Base-by-base conservation (phyloP, 2,329 filamentous ascomycete species). In the Xylariales sp. region DNA sequence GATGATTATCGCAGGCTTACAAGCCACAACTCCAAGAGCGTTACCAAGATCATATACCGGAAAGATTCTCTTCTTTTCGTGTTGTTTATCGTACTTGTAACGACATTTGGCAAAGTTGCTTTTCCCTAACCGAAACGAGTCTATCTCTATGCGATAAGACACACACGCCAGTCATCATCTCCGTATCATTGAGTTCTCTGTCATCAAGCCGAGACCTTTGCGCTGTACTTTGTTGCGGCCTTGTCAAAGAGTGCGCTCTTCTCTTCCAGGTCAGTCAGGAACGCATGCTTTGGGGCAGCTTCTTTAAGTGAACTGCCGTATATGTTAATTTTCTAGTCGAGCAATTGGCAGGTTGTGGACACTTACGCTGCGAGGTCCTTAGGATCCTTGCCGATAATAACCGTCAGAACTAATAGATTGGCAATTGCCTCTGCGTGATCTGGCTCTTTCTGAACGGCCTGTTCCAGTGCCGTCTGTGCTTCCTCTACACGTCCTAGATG, bases 221-320 rank as follows among this genome's bases (percentile, higher is more conserved):
- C 78, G 51, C 80, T 83, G 65, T 93, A 97, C 68, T 95, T 97
- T 19, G 79, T 73, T 15, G 86, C 87, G 10, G 90, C 90, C 55
- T 82, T 82, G 62, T 95, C 88, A 59, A 97, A 97, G 44, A 89
- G 66, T n/a, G 74, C 77, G 62, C 81, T 88, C 82, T 95, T 97
- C 66, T 88, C 87, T 56, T 81, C 74, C 53, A 95, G 66, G 53
- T 95, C 90, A 29, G 65, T 61, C 43, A 96, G 62, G 47, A 93
- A 71, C 24, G 78, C 68, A 63, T 96, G 89, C 40, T 82, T 66
- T 19, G 83, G 76, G 40, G 84, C 75, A 12, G 69, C 66, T 39
- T 73, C 74, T 62, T 77, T 68, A 22, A 85, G 65, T 19, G 68
- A 64, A 42, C 80, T 83, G 24, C 24, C 40, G 34, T 6, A 32